Evolutionary conservation across 257 asterid genomes (phyloP).

Genomic region (Forsythia viridissima): DNA sequence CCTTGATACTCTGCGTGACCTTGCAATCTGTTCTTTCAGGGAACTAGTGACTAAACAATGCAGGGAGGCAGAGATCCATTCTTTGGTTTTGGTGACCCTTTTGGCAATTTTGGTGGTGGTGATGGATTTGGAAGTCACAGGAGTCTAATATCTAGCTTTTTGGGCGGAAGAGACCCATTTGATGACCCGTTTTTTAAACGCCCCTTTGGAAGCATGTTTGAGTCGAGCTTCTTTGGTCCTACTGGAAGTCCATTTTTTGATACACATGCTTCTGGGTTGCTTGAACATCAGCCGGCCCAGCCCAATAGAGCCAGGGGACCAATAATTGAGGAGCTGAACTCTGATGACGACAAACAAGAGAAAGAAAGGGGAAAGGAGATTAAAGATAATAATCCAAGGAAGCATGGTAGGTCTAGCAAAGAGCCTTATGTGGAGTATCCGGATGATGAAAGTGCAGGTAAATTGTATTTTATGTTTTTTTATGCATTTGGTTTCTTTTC

Average conservation of each 20-base stretch:
- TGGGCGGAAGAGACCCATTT: conserved; percentile 87
- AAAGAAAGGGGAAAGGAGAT: conserved; percentile 34
- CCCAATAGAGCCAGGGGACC: conserved; percentile 57
- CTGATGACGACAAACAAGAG: conserved; percentile 73
- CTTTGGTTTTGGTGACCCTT: conserved; percentile 67
- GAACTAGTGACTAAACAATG: conserved; percentile 43
- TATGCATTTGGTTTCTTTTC: background rate
- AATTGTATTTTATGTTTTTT: conserved; percentile 10
- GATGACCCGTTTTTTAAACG: conserved; percentile 81
- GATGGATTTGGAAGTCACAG: conserved; percentile 61
- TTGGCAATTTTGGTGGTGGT: conserved; percentile 35
- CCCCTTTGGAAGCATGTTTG: conserved; percentile 64
- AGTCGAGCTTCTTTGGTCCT: conserved; percentile 43
- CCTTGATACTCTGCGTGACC: background rate
- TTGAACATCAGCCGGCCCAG: conserved; percentile 50
- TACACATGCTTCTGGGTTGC: conserved; percentile 47
- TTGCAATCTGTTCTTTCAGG: conserved; percentile 23
- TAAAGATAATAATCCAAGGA: conserved; percentile 56
- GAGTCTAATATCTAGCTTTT: conserved; percentile 52
- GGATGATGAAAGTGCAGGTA: conserved; percentile 73
- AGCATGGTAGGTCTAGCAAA: conserved; percentile 73
- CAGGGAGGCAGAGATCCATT: conserved; percentile 86
- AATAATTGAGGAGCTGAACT: conserved; percentile 81
- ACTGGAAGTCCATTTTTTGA: conserved; percentile 33
- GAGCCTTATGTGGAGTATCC: conserved; percentile 75